Evolutionary conservation across 495 filamentous ascomycete species (phyloP), one percentile per base, ranked within the genome.

Genomic region (Pseudomonodictys pantanalensis): DNA sequence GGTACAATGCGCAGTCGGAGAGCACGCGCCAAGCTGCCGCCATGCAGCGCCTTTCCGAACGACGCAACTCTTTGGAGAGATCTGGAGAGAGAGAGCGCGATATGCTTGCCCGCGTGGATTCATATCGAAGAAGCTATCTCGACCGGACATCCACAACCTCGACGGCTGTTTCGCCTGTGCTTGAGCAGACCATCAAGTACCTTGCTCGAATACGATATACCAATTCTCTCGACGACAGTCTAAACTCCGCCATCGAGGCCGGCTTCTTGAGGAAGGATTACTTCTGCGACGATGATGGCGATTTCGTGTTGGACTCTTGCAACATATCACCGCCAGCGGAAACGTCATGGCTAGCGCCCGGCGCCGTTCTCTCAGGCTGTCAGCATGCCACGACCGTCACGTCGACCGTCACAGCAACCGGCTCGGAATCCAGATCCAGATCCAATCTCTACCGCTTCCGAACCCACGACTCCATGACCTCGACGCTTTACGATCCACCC

Each of bases 161-260:
- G 28, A 5, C 44, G 45, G 4, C 69, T 68, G 62, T 75, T 7
- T 69, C 59, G 17, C 52, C 65, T 2, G 65, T 79, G 38, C 64
- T 88, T 15, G 85, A 86, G 62, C 77, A 84, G 45, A 81, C 79
- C 3, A 84, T 90, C 63, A 79, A 78, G 59, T 89, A 88, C 64
- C 76, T 90, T 11, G 82, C 83, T 39, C 73, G 76, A 41, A 67
- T 89, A 58, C 83, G 85, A 8, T 74, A 75, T 56, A 83, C 81
- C 9, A 77, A 68, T 43, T 77, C 77, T 12, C 74, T 78, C 25
- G 77, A 84, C 49, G 83, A 87, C 57, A 80, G 79, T 56, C 68
- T 84, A 22, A 75, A 71, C 15, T 76, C 76, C 5, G 83, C 82
- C 10, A 67, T 72, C n/a, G 76, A 74, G 47, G 68, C 67, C 33